Base-by-base conservation (phyloP, 768 basidiomycete species). In the Lactarius sanguifluus region DNA sequence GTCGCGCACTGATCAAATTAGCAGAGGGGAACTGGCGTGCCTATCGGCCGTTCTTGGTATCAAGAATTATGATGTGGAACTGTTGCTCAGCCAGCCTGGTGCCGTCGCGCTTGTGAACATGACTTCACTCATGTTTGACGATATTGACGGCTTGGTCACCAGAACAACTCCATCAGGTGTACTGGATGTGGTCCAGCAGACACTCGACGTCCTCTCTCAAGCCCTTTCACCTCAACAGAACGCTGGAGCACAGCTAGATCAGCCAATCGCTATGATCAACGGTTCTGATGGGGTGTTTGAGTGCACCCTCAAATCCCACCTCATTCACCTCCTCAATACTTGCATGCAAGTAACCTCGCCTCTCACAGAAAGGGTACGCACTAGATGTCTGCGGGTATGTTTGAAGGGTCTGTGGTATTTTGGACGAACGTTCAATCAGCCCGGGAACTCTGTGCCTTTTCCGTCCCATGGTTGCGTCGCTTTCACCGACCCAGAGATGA, bases 101-200 rank as follows among this genome's bases (percentile, higher is more conserved):
- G 45, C 57, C 57, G 34, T 59, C 13, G 25, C 25, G 23, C 63
- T 64, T 16, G 63, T 45, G 8, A 64, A 32, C 47, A 23, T 59
- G 23, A 34, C 47, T 59, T 50, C 45, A 13, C 25, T 64, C 15
- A 25, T 5, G 6, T 38, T 43, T 9, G 55, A 40, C 25, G 34
- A 40, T 1, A 8, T 25, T 15, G 63, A 36, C 5, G 20, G 10
- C 18, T 34, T 64, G 18, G 20, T 18, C 25, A 10, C 16, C 10
- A 18, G 12, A 25, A 40, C 9, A 1, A 12, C 40, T 20, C 34
- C 63, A 16, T 50, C 57, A 1, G 47, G 58, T 18, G 63, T 36
- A 25, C 36, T 64, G 16, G 63, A 57, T n/a, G 9, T 64, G 34
- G 20, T 64, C 7, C 36, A 40, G n/a, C 36, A 30, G 30, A 64